Base-by-base conservation (phyloP, 225 moss, liverwort and hornwort genomes). In the Thuidium tamariscinum region DNA sequence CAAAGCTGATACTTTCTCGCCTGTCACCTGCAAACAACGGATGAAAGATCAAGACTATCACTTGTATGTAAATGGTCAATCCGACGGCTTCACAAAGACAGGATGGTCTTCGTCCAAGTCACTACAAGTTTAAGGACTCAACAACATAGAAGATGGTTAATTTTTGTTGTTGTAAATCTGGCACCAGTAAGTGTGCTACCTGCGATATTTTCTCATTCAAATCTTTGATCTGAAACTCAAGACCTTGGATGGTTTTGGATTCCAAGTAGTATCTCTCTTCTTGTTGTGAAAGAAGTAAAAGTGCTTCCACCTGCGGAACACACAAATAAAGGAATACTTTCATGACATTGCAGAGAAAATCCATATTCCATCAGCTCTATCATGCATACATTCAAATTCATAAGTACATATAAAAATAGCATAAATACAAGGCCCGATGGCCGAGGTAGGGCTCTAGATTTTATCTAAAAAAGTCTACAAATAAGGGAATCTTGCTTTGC, bases 201-300 rank as follows among this genome's bases (percentile, higher is more conserved):
- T 96, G 96, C 36, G 91, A 85, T 86, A 98, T 94, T 85, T 95
- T 98, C 84, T 95, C 90, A 83, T 91, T 95, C 64, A 98, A 89
- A 46, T 91, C 92, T 78, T 91, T 94, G 83, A 95, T 90, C 90
- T 98, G 95, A 52, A 84, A 85, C 88, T 95, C 96, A 55, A 98
- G 96, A 62, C 93, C 95, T 86, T 95, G 91, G 70, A 91, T 93
- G 36, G 95, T 96, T 89, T 93, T 92, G 66, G 95, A 89, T 90
- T 98, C 98, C 90, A 96, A 79, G 85, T 95, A 94, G 82, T 95
- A 94, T 85, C 98, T 94, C 88, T 98, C 97, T 88, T 98, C 98
- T 89, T 98, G 96, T 88, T 98, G 98, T 42, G 98, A 95, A 88
- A 98, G 95, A 46, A 98, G 95, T 63, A 98, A 90, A 48, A 95